Evolutionary conservation across 1,139 yeast genomes (phyloP).

Genomic region (Scheffersomyces cryptocercus): DNA sequence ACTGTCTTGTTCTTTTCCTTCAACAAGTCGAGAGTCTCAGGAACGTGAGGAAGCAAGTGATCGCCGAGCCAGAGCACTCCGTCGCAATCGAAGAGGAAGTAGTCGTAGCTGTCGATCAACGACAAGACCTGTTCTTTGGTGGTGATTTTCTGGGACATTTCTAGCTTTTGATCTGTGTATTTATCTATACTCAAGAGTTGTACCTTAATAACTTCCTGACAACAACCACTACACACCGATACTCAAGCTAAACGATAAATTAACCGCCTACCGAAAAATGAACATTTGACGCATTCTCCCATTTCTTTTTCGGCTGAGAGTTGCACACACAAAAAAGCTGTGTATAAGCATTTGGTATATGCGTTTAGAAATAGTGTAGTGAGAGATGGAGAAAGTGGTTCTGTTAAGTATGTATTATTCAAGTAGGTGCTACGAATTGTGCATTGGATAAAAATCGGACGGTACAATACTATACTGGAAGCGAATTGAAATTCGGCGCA

Average conservation of each 20-base stretch:
- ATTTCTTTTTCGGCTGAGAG: too few species aligned
- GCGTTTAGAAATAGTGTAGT: too few species aligned
- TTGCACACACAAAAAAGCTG: too few species aligned
- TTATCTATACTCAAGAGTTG: background rate
- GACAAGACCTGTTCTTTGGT: conserved; percentile 20
- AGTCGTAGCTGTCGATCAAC: conserved; percentile 35
- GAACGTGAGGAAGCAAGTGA: conserved; percentile 42
- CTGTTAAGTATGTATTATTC: too few species aligned
- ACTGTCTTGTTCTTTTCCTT: conserved; percentile 54
- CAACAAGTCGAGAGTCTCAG: conserved; percentile 39
- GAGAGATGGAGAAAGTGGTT: too few species aligned
- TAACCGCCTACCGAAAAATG: background rate
- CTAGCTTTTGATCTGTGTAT: background rate
- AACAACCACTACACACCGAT: background rate
- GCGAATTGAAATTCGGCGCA: too few species aligned
- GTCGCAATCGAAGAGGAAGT: conserved; percentile 49
- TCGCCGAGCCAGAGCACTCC: conserved; percentile 54
- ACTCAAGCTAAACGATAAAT: background rate
- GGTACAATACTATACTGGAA: too few species aligned
- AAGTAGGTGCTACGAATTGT: too few species aligned
- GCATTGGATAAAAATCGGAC: too few species aligned
- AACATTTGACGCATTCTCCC: too few species aligned
- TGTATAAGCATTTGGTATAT: too few species aligned
- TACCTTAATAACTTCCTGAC: background rate
- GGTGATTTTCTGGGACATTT: conserved; percentile 22